phyloP scores from a whole-genome alignment of 2,329 filamentous ascomycete genomes.

The Neofusicoccum cordaticola region DNA sequence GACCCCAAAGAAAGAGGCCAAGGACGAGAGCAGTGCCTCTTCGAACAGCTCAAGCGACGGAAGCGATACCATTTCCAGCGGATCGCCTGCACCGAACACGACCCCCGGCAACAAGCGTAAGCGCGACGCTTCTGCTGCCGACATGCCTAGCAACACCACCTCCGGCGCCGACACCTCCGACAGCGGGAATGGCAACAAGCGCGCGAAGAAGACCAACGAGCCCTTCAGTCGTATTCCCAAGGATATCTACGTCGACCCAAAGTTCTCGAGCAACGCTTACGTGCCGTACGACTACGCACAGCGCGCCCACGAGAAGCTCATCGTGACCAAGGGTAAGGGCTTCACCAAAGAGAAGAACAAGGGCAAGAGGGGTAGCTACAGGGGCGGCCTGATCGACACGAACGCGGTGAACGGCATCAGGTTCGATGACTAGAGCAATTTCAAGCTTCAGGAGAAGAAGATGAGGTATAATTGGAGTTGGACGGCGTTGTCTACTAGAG shows the following conservation, averaged over 20 bases:
- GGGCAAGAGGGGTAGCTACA: conserved; percentile 73
- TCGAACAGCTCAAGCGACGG: conserved; percentile 25
- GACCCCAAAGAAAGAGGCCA: conserved; percentile 1
- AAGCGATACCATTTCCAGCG: conserved; percentile 42
- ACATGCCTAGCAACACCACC: conserved; percentile 26
- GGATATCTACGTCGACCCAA: conserved; percentile 65
- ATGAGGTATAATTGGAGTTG: neutral
- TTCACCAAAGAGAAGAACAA: conserved; percentile 99
- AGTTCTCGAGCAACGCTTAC: conserved; percentile 76
- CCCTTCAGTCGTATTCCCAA: conserved; percentile 77
- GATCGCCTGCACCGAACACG: conserved; percentile 25
- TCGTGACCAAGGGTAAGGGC: conserved; percentile 88
- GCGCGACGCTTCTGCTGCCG: conserved; percentile 33
- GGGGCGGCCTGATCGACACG: conserved; percentile 84
- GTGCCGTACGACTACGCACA: conserved; percentile 84
- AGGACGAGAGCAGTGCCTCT: conserved; percentile 18
- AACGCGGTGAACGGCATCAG: conserved; percentile 80
- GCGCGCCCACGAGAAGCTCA: conserved; percentile 81
- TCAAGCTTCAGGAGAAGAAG: neutral
- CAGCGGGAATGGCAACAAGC: conserved; percentile 26
- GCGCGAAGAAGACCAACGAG: conserved; percentile 56
- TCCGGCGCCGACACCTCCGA: conserved; percentile 22
- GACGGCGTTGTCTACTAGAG: neutral
- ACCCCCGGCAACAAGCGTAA: conserved; percentile 43
- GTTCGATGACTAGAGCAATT: conserved; percentile 73